Evolutionary conservation across 345 rosid species (phyloP).

Genomic region (Zanthoxylum bungeanum): DNA sequence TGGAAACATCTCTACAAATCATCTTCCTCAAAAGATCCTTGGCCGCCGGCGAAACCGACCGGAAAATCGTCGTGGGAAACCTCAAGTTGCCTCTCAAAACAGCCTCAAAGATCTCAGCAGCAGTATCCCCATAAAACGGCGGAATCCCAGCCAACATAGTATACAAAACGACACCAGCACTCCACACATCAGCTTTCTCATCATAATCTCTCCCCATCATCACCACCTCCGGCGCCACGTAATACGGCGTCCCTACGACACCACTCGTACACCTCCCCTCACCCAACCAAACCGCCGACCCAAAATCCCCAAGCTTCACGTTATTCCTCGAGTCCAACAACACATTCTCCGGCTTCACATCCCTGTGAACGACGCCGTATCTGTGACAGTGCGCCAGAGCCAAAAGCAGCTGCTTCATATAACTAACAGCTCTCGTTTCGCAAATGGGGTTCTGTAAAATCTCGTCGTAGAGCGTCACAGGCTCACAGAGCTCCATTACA

Average conservation of each 20-base stretch:
- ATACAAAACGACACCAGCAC: conserved; percentile 72
- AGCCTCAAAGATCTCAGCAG: conserved; percentile 60
- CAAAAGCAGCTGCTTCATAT: conserved; percentile 42
- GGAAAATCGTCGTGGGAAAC: conserved; percentile 51
- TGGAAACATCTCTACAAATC: conserved; percentile 73
- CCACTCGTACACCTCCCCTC: conserved; percentile 39
- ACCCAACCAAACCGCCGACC: conserved; percentile 54
- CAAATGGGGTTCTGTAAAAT: conserved; percentile 31
- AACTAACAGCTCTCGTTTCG: conserved; percentile 40
- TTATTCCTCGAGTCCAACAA: conserved; percentile 36
- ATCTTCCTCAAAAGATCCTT: conserved; percentile 80
- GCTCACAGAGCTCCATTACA: conserved; percentile 62
- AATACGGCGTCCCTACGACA: conserved; percentile 81
- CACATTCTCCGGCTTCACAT: conserved; percentile 75
- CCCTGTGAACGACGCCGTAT: conserved; percentile 63
- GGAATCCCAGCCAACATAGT: conserved; percentile 71
- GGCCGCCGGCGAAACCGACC: conserved; percentile 41
- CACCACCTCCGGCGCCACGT: conserved; percentile 81
- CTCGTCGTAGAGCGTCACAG: conserved; percentile 48
- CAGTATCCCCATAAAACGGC: conserved; percentile 76
- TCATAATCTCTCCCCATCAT: conserved; percentile 59
- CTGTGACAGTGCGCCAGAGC: conserved; percentile 76
- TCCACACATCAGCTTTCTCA: conserved; percentile 86
- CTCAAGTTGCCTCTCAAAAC: conserved; percentile 67
- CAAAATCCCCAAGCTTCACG: conserved; percentile 67